Evolutionary conservation across 225 moss, liverwort and hornwort genomes (phyloP).

Genomic region (Sphagnum contortum): DNA sequence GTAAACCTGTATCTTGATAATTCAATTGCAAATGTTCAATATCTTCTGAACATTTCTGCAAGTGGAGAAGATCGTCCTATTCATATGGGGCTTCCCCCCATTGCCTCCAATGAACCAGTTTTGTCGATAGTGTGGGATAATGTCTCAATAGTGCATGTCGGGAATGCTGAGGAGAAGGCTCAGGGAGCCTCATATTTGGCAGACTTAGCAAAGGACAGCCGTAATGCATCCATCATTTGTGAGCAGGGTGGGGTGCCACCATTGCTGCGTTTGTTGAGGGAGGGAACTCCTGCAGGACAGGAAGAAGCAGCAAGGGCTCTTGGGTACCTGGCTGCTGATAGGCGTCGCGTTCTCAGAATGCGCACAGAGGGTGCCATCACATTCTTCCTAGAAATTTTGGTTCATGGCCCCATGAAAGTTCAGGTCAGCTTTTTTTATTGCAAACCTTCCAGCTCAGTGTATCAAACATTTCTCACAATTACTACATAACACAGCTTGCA

Average conservation of each 20-base stretch:
- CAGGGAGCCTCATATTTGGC: constrained; percentile 56
- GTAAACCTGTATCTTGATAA: constrained; percentile 50
- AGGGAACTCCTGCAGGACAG: constrained; percentile 56
- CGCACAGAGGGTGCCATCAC: constrained; percentile 52
- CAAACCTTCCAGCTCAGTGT: too few relatives aligned
- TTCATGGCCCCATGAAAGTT: constrained; percentile 72
- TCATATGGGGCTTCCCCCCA: constrained; percentile 66
- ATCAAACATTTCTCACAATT: too few relatives aligned
- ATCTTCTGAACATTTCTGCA: constrained; percentile 81
- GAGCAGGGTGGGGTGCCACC: constrained; percentile 85
- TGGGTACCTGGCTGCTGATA: constrained; percentile 50
- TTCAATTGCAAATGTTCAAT: constrained; percentile 75
- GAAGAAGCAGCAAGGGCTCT: constrained; percentile 69
- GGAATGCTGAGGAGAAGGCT: constrained; percentile 45
- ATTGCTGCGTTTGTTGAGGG: constrained; percentile 60
- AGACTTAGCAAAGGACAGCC: constrained; percentile 39
- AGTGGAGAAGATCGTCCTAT: constrained; percentile 71
- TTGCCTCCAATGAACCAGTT: constrained; percentile 65
- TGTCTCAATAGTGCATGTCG: constrained; percentile 74
- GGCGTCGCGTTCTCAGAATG: constrained; percentile 59
- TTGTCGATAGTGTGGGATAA: constrained; percentile 79
- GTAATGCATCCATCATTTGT: constrained; percentile 80
- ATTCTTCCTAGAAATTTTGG: constrained; percentile 57
- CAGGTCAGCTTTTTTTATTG: constrained; percentile 21
- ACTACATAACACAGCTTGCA: too few relatives aligned